A percentile compares a stretch with the other conserved stretches of the same genome.
Conservation (phyloP, 257 asterid genomes). For the Lantana camara region DNA sequence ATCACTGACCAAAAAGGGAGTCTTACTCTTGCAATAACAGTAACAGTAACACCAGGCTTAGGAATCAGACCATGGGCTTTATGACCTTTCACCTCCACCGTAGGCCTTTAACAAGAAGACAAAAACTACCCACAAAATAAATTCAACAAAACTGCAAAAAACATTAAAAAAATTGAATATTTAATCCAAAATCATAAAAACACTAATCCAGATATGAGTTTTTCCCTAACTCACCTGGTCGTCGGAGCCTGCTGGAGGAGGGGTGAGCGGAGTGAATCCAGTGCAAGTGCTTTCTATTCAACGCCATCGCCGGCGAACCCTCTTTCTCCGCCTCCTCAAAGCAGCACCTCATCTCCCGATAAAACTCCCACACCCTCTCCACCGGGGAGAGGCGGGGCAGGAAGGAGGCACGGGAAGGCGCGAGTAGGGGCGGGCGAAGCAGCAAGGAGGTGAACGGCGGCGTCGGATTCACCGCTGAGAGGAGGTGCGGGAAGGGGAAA, state of each 20-base stretch:
- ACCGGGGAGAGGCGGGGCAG: too few species aligned
- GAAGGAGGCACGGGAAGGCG: too few species aligned
- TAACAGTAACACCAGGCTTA: conserved; percentile 73
- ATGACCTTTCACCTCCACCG: conserved; percentile 83
- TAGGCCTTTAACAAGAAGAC: conserved; percentile 56
- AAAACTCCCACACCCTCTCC: too few species aligned
- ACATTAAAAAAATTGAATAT: background rate
- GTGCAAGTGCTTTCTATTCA: too few species aligned
- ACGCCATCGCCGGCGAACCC: too few species aligned
- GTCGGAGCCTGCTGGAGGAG: conserved; percentile 50
- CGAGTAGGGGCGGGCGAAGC: too few species aligned
- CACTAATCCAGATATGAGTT: background rate
- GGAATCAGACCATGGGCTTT: conserved; percentile 97
- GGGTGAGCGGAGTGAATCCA: conserved; percentile 61
- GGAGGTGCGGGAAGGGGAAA: too few species aligned
- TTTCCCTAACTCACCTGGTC: conserved; percentile 52
- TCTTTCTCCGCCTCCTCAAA: too few species aligned
- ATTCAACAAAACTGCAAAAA: background rate
- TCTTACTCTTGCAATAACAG: conserved; percentile 83
- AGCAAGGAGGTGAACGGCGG: too few species aligned
- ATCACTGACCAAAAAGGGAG: background rate
- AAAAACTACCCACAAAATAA: conserved; percentile 29
- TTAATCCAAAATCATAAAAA: background rate
- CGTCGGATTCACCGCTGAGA: too few species aligned
- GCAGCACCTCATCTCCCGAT: too few species aligned